Evolutionary conservation across 495 filamentous ascomycete genomes (phyloP).

Genomic region (Hypomontagnella monticulosa): DNA sequence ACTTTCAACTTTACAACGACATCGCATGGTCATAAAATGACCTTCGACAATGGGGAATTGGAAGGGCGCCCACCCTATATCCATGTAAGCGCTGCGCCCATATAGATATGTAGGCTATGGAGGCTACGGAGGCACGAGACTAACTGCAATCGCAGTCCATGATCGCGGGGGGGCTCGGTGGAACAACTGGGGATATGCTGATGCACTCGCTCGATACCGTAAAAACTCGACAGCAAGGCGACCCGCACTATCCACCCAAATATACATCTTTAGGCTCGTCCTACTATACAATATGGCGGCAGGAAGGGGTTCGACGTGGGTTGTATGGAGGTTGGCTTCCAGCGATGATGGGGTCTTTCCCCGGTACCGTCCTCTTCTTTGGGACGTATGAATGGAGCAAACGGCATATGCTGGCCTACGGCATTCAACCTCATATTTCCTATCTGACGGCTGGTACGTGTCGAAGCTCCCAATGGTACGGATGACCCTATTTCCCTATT

Average conservation of each 20-base stretch:
- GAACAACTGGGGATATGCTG: slow-evolving; percentile 92
- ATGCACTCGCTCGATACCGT: slow-evolving; percentile 99
- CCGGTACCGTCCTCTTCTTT: slow-evolving; percentile 94
- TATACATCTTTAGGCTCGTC: slow-evolving; percentile 89
- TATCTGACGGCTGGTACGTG: slow-evolving; percentile 82
- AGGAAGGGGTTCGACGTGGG: slow-evolving; percentile 87
- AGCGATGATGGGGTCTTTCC: slow-evolving; percentile 90
- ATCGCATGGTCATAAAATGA: slow-evolving; percentile 53
- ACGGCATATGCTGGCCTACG: slow-evolving; percentile 82
- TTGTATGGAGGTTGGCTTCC: slow-evolving; percentile 94
- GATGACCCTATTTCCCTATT: not conserved
- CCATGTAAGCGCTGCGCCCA: slow-evolving; percentile 49
- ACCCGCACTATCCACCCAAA: slow-evolving; percentile 87
- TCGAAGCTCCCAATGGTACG: not conserved
- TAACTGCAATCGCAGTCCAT: slow-evolving; percentile 71
- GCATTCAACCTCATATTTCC: slow-evolving; percentile 78
- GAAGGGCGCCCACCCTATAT: slow-evolving; percentile 58
- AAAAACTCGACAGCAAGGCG: slow-evolving; percentile 98
- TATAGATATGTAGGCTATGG: not conserved
- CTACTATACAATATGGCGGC: slow-evolving; percentile 89
- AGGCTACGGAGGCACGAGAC: too few relatives aligned
- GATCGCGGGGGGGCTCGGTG: slow-evolving; percentile 91
- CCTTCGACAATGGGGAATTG: slow-evolving; percentile 52
- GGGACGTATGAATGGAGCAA: slow-evolving; percentile 97
- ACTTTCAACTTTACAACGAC: slow-evolving; percentile 41